Base-by-base conservation (phyloP, 768 basidiomycete genomes). In the Gymnopilus dilepis region DNA sequence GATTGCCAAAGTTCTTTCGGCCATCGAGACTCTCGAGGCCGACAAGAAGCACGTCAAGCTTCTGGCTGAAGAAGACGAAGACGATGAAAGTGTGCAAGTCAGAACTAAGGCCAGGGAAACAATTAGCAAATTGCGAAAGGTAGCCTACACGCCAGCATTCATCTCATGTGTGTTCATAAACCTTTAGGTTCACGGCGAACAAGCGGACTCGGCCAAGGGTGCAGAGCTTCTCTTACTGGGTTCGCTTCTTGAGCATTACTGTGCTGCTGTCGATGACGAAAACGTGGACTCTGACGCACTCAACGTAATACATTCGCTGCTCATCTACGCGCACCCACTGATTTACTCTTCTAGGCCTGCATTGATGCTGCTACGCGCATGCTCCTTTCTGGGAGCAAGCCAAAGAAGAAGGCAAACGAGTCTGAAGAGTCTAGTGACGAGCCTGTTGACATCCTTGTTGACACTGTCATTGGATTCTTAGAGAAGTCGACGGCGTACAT, bases 381-480 rank as follows among this genome's bases (percentile, higher is more conserved):
- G 65, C 69, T 87, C 86, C 71, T 67, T 62, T 71, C 77, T 60
- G 61, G 72, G 13, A 80, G 81, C 66, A 83, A 83, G 64, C 63
- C 72, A 17, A 78, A 76, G 62, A 80, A 80, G 60, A 72, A 76
- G 43, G 54, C 69, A 37, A 80, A 80, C 13, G 79, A 79, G 8
- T 37, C 65, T 2, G 67, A 66, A 45, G 68, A 62, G n/a, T 31
- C 58, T 17, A 51, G 33, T 11, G 70, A 67, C 12, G 84, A 84
- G 50, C 88, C 95, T 0, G 86, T 96, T 57, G 95, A 97, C 63
- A 75, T 95, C 43, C 81, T 98, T 40, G 87, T 96, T 33, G 95
- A 98, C 70, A 83, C 84, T n/a, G 86, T 98, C 52, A 92, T 99
- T 50, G 94, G 94, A 6, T 90, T 92, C 70, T 76, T 99, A 37